A percentile compares a stretch with the other conserved stretches of the same genome.
These are phyloP conservation scores for Alternaria viburni DNA, from an alignment of 2,329 filamentous ascomycete genomes.

Conservation along the genomic window DNA sequence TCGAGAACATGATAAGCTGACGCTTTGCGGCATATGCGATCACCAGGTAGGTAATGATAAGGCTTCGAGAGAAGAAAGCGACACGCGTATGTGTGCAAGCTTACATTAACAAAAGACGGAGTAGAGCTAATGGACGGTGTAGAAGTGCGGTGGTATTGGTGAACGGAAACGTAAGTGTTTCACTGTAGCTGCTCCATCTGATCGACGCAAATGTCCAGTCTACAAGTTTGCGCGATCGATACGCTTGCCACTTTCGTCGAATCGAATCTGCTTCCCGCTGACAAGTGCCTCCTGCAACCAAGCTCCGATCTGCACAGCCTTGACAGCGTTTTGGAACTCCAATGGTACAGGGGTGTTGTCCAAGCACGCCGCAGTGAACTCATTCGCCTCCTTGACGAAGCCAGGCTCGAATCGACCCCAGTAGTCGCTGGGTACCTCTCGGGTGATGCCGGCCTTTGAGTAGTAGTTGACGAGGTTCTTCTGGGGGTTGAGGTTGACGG, in stretches of 20 bases:
- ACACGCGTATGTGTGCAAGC: no score
- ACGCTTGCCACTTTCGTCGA: constrained; percentile 36
- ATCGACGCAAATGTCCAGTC: no score
- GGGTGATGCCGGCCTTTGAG: constrained; percentile 41
- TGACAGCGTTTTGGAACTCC: constrained; percentile 43
- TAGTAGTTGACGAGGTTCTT: constrained; percentile 44
- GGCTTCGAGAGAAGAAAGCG: no score
- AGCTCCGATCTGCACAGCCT: constrained; percentile 48
- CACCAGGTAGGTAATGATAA: no score
- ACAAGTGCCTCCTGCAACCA: constrained; percentile 65
- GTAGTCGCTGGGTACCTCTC: constrained; percentile 49
- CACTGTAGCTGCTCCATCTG: no score
- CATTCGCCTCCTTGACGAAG: constrained; percentile 50
- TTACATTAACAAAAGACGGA: no score
- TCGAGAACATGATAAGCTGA: no score
- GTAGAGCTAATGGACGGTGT: no score
- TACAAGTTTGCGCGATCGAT: constrained; percentile 25
- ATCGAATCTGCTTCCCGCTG: constrained; percentile 61
- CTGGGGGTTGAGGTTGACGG: constrained; percentile 36
- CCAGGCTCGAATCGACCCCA: constrained; percentile 51
- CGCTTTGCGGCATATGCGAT: no score
- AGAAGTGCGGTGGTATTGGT: no score
- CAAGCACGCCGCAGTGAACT: constrained; percentile 48
- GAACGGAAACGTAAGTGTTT: no score
- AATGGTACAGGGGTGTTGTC: constrained; percentile 47